phyloP scores from a whole-genome alignment of 164 flowering plant species.

The Vitis labrusca region DNA sequence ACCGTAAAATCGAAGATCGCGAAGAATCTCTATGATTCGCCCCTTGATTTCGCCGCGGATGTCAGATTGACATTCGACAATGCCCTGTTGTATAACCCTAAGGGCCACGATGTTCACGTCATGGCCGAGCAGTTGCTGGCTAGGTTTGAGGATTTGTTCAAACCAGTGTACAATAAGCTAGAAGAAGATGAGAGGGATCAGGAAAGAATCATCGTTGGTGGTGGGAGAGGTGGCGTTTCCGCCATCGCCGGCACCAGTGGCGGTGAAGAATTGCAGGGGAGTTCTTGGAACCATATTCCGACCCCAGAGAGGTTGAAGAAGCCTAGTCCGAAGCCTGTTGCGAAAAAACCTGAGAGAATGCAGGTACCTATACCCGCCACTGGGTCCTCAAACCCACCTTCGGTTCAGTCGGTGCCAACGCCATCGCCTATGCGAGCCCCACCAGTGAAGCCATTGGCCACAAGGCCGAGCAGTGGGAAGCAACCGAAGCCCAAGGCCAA shows the following conservation, averaged over 20 bases:
- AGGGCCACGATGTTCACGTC: conserved; percentile 58
- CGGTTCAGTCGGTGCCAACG: conserved; percentile 22
- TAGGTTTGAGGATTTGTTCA: conserved; percentile 36
- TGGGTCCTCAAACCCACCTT: conserved; percentile 2
- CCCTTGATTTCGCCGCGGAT: conserved; percentile 68
- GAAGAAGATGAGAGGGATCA: conserved; percentile 4
- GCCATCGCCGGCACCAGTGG: conserved; percentile 6
- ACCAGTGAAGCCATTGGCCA: conserved; percentile 23
- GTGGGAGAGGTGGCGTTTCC: too few relatives aligned
- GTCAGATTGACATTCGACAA: conserved; percentile 77
- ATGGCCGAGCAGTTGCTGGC: conserved; percentile 47
- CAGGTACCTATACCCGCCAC: background rate
- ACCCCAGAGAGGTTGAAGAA: conserved; percentile 17
- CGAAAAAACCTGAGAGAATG: conserved; percentile 8
- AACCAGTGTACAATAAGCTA: conserved; percentile 20
- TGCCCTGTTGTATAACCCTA: conserved; percentile 79
- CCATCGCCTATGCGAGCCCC: conserved; percentile 24
- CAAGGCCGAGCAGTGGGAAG: conserved; percentile 20
- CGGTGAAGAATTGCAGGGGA: conserved; percentile 25
- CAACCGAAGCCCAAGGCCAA: conserved; percentile 69
- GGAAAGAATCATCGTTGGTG: background rate
- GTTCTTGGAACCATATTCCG: conserved; percentile 31
- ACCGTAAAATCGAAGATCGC: conserved; percentile 60
- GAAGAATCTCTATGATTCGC: conserved; percentile 43
- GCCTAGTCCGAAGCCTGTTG: background rate